Percentiles rank a stretch among this genome's conserved stretches.
Conservation (phyloP, 2,329 filamentous ascomycete genomes). For the Penicillium concentricum region DNA sequence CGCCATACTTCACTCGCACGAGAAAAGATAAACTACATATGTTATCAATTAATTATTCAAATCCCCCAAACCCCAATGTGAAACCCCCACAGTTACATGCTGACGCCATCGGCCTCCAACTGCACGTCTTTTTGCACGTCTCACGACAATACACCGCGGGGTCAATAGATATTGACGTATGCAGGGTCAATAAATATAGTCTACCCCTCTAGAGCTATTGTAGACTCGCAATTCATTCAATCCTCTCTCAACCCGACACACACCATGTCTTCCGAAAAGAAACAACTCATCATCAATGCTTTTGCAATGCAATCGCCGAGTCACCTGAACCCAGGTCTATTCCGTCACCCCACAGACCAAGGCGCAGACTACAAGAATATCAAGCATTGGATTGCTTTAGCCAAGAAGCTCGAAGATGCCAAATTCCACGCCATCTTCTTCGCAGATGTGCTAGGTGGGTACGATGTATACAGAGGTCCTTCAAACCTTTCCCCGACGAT, state of each 20-base stretch:
- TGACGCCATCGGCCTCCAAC: conserved; percentile 29
- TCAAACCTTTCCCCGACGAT: conserved; percentile 41
- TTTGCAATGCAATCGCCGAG: conserved; percentile 51
- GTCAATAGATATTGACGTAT: conserved; percentile 2
- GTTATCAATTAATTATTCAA: not conserved
- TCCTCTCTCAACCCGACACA: not conserved
- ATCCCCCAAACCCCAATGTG: not conserved
- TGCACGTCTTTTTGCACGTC: conserved; percentile 20
- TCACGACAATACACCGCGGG: conserved; percentile 10
- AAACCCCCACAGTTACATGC: conserved; percentile 5
- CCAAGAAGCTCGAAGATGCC: conserved; percentile 48
- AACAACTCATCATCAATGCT: conserved; percentile 49
- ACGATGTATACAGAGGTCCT: conserved; percentile 48
- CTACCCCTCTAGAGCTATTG: not conserved
- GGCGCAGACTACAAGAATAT: conserved; percentile 43
- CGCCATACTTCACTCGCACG: not conserved
- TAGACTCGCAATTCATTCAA: not conserved
- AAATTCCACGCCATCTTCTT: conserved; percentile 55
- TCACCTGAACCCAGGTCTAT: conserved; percentile 47
- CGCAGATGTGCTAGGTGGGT: conserved; percentile 50
- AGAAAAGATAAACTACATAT: not conserved
- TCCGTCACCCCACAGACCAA: conserved; percentile 37
- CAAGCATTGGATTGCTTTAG: conserved; percentile 49
- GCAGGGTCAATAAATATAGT: conserved; percentile 12
- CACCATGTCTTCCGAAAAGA: conserved; percentile 21